A percentile compares a stretch with the other conserved stretches of the same genome.
Conservation (phyloP, 2,329 filamentous ascomycete genomes). For the Aspergillus fijiensis region DNA sequence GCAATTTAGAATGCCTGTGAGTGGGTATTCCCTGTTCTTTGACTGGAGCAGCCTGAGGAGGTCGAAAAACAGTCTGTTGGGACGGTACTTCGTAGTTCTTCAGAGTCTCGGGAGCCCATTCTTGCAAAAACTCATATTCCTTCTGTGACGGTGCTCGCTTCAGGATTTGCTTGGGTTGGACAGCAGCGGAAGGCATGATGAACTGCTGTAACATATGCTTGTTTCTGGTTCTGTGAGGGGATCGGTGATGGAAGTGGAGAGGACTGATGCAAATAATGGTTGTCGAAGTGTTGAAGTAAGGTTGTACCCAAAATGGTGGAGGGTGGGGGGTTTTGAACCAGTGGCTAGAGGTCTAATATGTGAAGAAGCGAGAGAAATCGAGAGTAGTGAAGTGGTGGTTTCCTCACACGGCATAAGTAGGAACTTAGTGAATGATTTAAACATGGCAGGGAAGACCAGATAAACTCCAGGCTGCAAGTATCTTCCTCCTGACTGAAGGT, state of each 20-base stretch:
- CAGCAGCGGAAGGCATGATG: slow-evolving; percentile 3
- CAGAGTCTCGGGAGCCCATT: slow-evolving; percentile 18
- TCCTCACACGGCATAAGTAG: not conserved
- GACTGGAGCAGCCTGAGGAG: not conserved
- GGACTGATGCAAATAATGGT: not conserved
- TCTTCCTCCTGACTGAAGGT: too few relatives aligned
- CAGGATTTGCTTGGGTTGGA: slow-evolving; percentile 9
- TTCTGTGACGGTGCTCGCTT: slow-evolving; percentile 14
- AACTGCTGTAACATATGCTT: not conserved
- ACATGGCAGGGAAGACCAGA: not conserved
- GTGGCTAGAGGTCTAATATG: not conserved
- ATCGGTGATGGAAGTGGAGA: not conserved
- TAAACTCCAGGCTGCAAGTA: not conserved
- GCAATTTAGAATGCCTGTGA: slow-evolving; percentile 1
- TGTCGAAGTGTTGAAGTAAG: not conserved
- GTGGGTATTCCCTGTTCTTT: not conserved
- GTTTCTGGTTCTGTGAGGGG: not conserved
- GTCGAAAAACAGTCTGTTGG: not conserved
- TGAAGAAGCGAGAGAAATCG: not conserved
- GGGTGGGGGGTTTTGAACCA: not conserved
- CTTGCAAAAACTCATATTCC: slow-evolving; percentile 14
- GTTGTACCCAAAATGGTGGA: not conserved
- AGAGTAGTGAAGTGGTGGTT: not conserved
- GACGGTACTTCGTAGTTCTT: not conserved
- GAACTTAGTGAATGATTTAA: not conserved